Conservation (phyloP, 2,329 filamentous ascomycete species). For the Trichophyton verrucosum region DNA sequence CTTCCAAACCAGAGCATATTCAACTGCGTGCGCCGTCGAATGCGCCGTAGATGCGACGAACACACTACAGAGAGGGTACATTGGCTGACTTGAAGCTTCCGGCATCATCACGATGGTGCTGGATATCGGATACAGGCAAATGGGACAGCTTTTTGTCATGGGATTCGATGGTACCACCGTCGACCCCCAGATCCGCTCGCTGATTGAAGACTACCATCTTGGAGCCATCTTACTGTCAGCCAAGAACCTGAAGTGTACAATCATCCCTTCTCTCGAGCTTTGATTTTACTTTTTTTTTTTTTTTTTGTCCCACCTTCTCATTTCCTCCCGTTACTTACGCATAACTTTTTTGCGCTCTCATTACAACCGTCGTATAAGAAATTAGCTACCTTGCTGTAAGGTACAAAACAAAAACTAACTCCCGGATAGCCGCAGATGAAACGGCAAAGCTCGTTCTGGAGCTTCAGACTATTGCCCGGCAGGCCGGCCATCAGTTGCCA, state of each 20-base stretch:
- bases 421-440: constrained; percentile 64
- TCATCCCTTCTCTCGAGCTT: neutral
- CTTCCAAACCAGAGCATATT: no score
- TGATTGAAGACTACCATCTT: constrained; percentile 60
- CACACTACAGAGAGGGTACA: constrained; percentile 8
- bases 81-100: constrained; percentile 37
- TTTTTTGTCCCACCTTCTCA: constrained; percentile 3
- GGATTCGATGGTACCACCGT: constrained; percentile 54
- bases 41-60: neutral
- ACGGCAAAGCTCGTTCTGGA: constrained; percentile 80
- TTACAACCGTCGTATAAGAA: no score
- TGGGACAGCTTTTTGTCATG: constrained; percentile 53
- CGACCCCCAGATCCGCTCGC: constrained; percentile 48
- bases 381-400: neutral
- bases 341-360: neutral
- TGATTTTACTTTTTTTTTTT: constrained; percentile 3
- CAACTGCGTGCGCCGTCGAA: no score
- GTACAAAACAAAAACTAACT: constrained; percentile 19
- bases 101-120: constrained; percentile 55
- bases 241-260: constrained; percentile 52
- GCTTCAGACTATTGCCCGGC: constrained; percentile 79
- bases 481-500: constrained; percentile 80
- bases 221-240: constrained; percentile 64
- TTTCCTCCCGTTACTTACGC: neutral
- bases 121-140: constrained; percentile 45